These are phyloP conservation scores for Neoboletus brunneissimus DNA, from an alignment of 768 basidiomycete genomes.

Conservation along the genomic window DNA sequence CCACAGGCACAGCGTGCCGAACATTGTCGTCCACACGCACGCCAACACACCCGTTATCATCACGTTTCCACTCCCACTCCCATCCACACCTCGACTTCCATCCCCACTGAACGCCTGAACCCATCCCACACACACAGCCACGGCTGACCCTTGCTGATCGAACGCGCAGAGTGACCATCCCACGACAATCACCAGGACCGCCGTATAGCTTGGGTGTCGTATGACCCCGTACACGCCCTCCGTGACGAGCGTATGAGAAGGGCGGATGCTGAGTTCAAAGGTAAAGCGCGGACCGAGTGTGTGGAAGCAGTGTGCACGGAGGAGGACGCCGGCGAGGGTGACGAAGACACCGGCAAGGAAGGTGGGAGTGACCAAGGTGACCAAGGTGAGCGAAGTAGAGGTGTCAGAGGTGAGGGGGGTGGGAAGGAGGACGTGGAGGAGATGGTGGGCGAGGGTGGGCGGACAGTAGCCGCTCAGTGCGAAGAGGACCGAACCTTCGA, in stretches of 20 bases:
- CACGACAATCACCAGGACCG: background rate
- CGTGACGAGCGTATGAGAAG: constrained; percentile 26
- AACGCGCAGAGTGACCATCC: constrained; percentile 8
- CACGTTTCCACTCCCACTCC: background rate
- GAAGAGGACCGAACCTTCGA: constrained; percentile 3
- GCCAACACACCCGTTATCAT: background rate
- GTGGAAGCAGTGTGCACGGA: constrained; percentile 17
- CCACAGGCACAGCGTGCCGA: accelerated
- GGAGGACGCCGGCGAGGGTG: background rate
- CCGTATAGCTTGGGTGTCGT: constrained; percentile 32
- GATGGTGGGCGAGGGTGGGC: background rate
- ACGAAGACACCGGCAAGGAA: constrained; percentile 8
- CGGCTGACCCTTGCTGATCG: background rate
- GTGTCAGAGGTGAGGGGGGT: background rate
- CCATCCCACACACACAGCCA: background rate
- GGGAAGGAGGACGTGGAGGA: background rate
- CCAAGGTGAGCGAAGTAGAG: background rate
- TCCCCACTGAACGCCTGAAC: background rate
- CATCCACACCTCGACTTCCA: background rate
- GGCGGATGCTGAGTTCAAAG: constrained; percentile 23
- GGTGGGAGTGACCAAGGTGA: constrained; percentile 10
- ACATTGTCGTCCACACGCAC: background rate
- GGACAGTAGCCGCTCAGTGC: background rate
- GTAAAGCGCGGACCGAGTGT: constrained; percentile 25
- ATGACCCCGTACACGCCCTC: constrained; percentile 25